These are phyloP conservation scores for Coemansia sp. DNA, from an alignment of 192 early-diverging fungal genomes.

Conservation along the genomic window DNA sequence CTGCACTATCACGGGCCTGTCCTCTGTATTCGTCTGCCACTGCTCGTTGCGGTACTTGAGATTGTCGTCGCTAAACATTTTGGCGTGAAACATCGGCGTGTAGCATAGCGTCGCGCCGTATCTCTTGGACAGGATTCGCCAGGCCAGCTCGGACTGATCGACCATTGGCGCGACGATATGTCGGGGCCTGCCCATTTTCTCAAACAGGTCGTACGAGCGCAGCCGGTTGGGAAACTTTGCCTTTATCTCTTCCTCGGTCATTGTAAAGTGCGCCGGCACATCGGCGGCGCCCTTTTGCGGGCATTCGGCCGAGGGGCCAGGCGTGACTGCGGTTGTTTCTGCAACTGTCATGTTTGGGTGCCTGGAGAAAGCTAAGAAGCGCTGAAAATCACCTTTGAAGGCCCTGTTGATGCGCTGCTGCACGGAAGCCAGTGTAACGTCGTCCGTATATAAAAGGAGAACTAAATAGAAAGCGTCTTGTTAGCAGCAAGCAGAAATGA, in stretches of 20 bases:
- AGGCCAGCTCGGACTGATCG: conserved; percentile 93
- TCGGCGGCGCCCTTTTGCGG: conserved; percentile 49
- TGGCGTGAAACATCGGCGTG: conserved; percentile 98
- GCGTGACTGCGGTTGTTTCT: conserved; percentile 8
- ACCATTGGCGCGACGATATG: conserved; percentile 95
- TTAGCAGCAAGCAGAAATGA: background rate
- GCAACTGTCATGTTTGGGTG: conserved; percentile 17
- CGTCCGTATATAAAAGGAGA: too few relatives aligned
- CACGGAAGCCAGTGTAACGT: background rate
- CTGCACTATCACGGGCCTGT: conserved; percentile 85
- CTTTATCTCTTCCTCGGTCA: conserved; percentile 49
- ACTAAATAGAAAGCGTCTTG: too few relatives aligned
- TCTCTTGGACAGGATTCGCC: conserved; percentile 85
- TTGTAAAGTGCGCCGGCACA: conserved; percentile 75
- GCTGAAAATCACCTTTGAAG: conserved; percentile 15
- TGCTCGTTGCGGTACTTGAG: conserved; percentile 70
- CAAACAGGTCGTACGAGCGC: conserved; percentile 77
- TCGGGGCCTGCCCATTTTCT: conserved; percentile 67
- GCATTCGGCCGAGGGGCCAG: too few relatives aligned
- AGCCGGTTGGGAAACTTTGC: conserved; percentile 59
- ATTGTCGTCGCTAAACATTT: conserved; percentile 68
- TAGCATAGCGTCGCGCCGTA: conserved; percentile 88
- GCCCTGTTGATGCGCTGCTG: conserved; percentile 3
- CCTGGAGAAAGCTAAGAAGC: conserved; percentile 2
- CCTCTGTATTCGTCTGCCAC: conserved; percentile 64